Base-by-base conservation (phyloP, 1,139 yeast genomes). In the Magnusiomyces starmeri region DNA sequence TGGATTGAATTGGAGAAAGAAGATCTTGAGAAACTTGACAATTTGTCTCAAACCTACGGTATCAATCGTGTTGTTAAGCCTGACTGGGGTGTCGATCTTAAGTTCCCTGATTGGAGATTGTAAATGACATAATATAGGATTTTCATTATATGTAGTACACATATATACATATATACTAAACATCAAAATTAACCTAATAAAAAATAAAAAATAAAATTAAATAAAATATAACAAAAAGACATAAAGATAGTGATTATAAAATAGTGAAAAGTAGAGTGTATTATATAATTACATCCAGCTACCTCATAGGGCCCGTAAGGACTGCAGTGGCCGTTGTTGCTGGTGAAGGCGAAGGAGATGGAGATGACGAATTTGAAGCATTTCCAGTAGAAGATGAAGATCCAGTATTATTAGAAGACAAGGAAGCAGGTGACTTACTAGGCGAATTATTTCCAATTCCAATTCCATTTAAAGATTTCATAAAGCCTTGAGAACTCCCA, bases 1-100 rank as follows among this genome's bases (percentile, higher is more conserved):
- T 68, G 75, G 25, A 71, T 84, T 50, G 71, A 73, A 4, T 70
- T 86, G 52, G 60, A 74, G 4, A 72, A 73, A n/a, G 84, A 75
- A 46, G 90, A 85, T 60, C 73, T 83, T 45, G 70, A 69, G 24
- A 65, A 64, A 26, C 71, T 85, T 52, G 72, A 74, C 60, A 63
- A 71, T 18, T 66, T 83, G 50, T 73, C 75, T 46, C 69, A 70
- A 51, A 65, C 65, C 44, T 75, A 73, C 52, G 83, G 83, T 26
- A 69, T 71, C 50, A 72, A 69, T 57, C 76, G 89, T 72, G 70
- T 75, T 53, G 72, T 76, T 55, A 59, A 63, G 42, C 75, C 75
- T 62, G 32, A 27, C 12, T 27, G 32, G 32, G 32, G 32, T 27
- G 32, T 27, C 12, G 32, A 27, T 27, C 32, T 27, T 12, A 27